Conservation (phyloP, 2,329 filamentous ascomycete species). For the Aspergillus pseudoterreus region DNA sequence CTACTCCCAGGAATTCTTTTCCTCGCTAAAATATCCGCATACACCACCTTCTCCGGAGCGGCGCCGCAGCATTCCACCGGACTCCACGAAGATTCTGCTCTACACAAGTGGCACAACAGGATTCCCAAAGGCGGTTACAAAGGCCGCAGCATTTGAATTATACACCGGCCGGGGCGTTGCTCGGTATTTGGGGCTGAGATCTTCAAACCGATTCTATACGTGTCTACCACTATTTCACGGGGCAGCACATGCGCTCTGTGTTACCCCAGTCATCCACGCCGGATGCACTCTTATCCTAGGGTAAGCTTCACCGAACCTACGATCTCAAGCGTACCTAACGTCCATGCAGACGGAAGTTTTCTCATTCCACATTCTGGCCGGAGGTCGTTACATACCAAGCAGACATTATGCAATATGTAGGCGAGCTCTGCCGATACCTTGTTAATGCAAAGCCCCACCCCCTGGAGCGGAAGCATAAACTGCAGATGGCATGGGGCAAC, state of each 20-base stretch:
- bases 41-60: not conserved
- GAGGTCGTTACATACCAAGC: conserved; percentile 1
- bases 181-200: not conserved
- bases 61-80: not conserved
- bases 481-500: conserved; percentile 29
- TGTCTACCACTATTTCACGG: conserved; percentile 1
- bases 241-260: not conserved
- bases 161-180: not conserved
- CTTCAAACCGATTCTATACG: not conserved
- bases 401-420: conserved; percentile 4
- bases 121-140: conserved; percentile 1
- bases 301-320: not conserved
- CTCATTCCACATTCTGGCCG: conserved; percentile 3
- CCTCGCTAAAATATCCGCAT: not conserved
- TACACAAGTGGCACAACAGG: conserved; percentile 6
- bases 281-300: conserved; percentile 2
- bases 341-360: not conserved
- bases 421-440: conserved; percentile 4
- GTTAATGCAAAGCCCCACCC: not conserved
- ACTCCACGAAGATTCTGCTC: not conserved
- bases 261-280: not conserved
- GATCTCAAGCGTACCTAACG: not conserved
- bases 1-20: not conserved
- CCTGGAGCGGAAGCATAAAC: not conserved
- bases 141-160: not conserved